Evolutionary conservation across 805 yeast species (phyloP), one percentile per base, ranked within the genome.

Genomic region (Starmerella bombi): DNA sequence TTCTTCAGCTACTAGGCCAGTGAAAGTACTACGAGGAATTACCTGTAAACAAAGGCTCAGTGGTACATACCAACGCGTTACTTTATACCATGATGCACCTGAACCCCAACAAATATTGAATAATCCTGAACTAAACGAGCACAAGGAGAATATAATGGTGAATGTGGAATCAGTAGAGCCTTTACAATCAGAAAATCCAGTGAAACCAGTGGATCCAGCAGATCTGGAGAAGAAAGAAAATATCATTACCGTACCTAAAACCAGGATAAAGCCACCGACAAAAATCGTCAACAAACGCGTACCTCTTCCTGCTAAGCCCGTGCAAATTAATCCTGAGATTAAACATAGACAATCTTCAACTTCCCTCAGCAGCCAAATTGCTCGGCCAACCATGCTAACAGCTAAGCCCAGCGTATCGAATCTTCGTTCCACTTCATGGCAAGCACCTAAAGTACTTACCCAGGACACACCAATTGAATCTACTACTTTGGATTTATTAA

Each of bases 251-350:
- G n/a, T n/a, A n/a, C n/a, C n/a, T n/a, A n/a, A n/a, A n/a, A n/a
- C 27, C 10, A 23, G 41, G n/a, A 32, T 42, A 14, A 30, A 18
- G 16, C 40, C 38, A 20, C 47, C 47, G 8, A 40, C 44, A 10
- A n/a, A 6, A 8, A 33, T 43, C 5, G 47, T 32, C 37, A 34
- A 40, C 22, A 35, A 43, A 10, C 22, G 33, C 4, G 33, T 7
- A 8, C 12, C 12, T 8, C 7, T 7, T 8, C 27, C 27, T 23
- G 10, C 27, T 23, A 23, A 8, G 27, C 27, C 27, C 27, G 10
- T 23, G 7, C 27, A 12, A 23, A 23, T 23, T 12, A 7, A n/a
- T n/a, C n/a, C n/a, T n/a, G n/a, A n/a, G n/a, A n/a, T n/a, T n/a
- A n/a, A n/a, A n/a, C n/a, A n/a, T n/a, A n/a, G 27, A 7, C 10